Evolutionary conservation across 192 early-diverging fungal genomes (phyloP).

Genomic region (Pilaira anomala): DNA sequence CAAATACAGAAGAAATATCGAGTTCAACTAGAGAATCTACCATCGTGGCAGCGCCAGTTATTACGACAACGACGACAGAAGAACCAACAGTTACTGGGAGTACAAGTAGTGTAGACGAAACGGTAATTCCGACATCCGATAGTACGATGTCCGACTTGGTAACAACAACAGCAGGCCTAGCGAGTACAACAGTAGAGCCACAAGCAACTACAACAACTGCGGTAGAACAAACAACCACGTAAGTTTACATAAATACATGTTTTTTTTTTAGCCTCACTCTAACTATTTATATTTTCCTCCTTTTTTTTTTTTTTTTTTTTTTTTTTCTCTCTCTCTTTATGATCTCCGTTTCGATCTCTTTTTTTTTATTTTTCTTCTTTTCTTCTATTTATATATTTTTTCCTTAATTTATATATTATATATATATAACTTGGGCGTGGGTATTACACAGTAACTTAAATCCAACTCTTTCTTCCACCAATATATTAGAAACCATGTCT

Average conservation of each 20-base stretch:
- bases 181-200: neutral
- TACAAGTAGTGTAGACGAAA: neutral
- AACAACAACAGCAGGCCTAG: constrained; percentile 7
- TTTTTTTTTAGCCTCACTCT: no score
- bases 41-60: no score
- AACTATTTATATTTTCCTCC: no score
- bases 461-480: constrained; percentile 6
- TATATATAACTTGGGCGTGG: no score
- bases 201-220: neutral
- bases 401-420: no score
- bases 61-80: neutral
- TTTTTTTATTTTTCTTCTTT: neutral
- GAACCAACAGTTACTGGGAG: neutral
- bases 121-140: neutral
- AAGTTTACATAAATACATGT: neutral
- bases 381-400: neutral
- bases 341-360: constrained; percentile 4
- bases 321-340: constrained; percentile 2
- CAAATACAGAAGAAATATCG: neutral
- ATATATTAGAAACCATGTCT: constrained; percentile 11
- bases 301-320: neutral
- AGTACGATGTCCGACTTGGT: constrained; percentile 1
- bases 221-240: neutral
- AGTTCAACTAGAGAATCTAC: neutral
- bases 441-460: no score